These are phyloP conservation scores for Penicillium sp. DNA, from an alignment of 2,329 filamentous ascomycete species.

Conservation along the genomic window DNA sequence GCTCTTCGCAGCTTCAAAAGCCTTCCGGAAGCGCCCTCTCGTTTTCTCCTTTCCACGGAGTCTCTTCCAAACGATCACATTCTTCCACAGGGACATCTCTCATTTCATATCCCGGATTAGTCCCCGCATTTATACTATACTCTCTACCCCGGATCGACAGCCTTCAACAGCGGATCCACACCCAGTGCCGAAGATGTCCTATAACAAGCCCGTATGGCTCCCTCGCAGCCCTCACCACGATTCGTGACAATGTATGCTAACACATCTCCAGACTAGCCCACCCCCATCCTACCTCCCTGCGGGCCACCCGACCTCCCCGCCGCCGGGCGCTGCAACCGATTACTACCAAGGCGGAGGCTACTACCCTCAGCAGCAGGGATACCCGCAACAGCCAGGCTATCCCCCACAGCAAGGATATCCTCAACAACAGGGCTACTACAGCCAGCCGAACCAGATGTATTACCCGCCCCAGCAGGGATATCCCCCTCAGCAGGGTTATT, in stretches of 20 bases:
- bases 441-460: constrained; percentile 27
- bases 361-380: constrained; percentile 23
- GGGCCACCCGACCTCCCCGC: constrained; percentile 24
- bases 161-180: constrained; percentile 7
- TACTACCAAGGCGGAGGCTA: constrained; percentile 33
- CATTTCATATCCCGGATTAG: not conserved
- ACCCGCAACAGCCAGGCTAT: constrained; percentile 2
- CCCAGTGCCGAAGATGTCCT: constrained; percentile 25
- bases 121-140: not conserved
- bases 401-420: constrained; percentile 29
- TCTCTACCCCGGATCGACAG: constrained; percentile 3
- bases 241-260: not conserved
- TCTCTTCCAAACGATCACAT: not conserved
- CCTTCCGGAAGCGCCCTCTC: not conserved
- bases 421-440: constrained; percentile 24
- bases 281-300: constrained; percentile 38
- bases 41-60: not conserved
- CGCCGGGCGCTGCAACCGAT: constrained; percentile 29
- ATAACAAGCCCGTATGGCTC: constrained; percentile 31
- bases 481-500: constrained; percentile 34
- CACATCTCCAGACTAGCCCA: constrained; percentile 27
- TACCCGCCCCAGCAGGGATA: constrained; percentile 34
- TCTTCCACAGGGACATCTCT: not conserved
- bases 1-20: constrained; percentile 13
- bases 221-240: not conserved